Evolutionary conservation across 176 grass and related monocot species (phyloP), one percentile per base, ranked within the genome.

Genomic region (Lolium multiflorum): DNA sequence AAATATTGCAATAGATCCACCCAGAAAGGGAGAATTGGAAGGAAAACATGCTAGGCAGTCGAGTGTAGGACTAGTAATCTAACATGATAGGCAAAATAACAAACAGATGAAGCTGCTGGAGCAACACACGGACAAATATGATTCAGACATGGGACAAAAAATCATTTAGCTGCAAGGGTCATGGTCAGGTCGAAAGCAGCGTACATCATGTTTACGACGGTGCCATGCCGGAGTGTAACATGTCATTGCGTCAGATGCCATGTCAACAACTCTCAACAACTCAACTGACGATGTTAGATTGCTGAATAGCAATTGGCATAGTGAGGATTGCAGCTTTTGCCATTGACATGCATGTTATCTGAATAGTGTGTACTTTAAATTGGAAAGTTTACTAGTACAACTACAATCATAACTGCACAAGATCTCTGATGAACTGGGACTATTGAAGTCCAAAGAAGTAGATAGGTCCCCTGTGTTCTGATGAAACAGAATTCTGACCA

Each of bases 31-130:
- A 24, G 12, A 78, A 35, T 2, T 16, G 3, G 11, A 4, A 26
- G 7, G 7, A 55, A 28, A 16, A 74, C 64, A 72, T 3, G 65
- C 21, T 62, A 66, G 12, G 43, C 1, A 24, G 64, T 17, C 11
- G 21, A 14, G 78, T 72, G 74, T 64, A 74, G 64, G 89, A 75
- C 54, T 12, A 61, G n/a, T 35, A 77, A 87, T 82, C 79, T 24
- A 1, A 68, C 31, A 73, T 15, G 10, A 64, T 60, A 59, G 31
- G 31, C 41, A 77, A 82, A 82, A 82, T 41, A 71, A 55, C 83
- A 86, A 77, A 28, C 52, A 62, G 60, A 78, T 71, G 70, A 44
- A 82, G 26, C 16, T 61, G 39, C 25, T 61, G 57, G 24, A 79
- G 48, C 14, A 66, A 49, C 24, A 48, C 47, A 73, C 3, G 6